phyloP scores from a whole-genome alignment of 1,284 basidiomycete species.

The Pyrrhoderma noxium region DNA sequence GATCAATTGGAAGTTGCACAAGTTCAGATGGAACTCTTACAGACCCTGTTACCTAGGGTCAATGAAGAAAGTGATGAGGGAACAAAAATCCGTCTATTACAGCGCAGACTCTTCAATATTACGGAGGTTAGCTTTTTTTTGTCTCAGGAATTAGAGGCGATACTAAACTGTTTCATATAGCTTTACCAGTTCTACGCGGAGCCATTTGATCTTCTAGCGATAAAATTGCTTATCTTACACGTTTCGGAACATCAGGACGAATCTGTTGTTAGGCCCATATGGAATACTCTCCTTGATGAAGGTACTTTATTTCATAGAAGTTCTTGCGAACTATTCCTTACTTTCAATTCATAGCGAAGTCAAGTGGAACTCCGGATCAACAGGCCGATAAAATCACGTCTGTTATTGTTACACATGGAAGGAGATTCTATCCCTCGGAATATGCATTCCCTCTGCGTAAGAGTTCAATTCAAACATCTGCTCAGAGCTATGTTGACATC shows the following conservation, averaged over 20 bases:
- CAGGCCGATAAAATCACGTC: constrained; percentile 11
- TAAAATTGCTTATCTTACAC: constrained; percentile 88
- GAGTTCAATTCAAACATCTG: constrained; percentile 23
- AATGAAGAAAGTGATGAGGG: constrained; percentile 49
- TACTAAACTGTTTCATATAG: constrained; percentile 33
- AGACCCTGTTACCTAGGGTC: constrained; percentile 53
- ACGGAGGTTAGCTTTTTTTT: constrained; percentile 47
- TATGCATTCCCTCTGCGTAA: constrained; percentile 81
- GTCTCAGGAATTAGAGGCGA: constrained; percentile 9
- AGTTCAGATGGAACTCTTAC: constrained; percentile 87
- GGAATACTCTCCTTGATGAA: constrained; percentile 81
- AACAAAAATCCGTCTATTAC: constrained; percentile 48
- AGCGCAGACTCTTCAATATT: constrained; percentile 54
- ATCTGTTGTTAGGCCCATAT: constrained; percentile 74
- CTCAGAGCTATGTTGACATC: not conserved
- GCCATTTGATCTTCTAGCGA: constrained; percentile 76
- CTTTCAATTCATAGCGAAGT: constrained; percentile 7
- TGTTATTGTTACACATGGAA: constrained; percentile 35
- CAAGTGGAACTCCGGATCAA: constrained; percentile 12
- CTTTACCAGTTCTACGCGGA: constrained; percentile 87
- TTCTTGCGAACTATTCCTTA: not conserved
- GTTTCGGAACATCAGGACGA: constrained; percentile 90
- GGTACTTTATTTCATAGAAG: constrained; percentile 34
- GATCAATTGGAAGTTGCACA: constrained; percentile 97
- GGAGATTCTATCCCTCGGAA: constrained; percentile 85